Conservation (phyloP, 805 yeast genomes). For the Kodamaea nitidulidarum region DNA sequence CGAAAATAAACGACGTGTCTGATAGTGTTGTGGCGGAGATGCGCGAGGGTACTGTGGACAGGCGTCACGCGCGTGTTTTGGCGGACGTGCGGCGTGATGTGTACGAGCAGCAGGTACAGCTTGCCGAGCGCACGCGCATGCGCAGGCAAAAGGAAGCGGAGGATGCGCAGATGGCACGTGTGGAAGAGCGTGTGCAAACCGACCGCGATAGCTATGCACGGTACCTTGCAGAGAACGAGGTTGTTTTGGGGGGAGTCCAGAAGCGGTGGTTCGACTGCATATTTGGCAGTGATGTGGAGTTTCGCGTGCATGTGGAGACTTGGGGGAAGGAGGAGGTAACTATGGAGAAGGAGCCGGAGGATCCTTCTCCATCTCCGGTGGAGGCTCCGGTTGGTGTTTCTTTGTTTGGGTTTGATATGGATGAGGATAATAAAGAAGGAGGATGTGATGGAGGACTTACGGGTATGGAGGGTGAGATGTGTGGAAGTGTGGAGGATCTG, state of each 20-base stretch:
- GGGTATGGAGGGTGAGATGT: no score
- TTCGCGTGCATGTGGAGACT: conserved; percentile 10
- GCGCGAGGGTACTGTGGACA: conserved; percentile 16
- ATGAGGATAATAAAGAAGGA: conserved; percentile 1
- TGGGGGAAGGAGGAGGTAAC: conserved; percentile 22
- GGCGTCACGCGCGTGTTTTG: conserved; percentile 21
- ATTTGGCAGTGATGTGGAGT: conserved; percentile 9
- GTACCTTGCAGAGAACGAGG: conserved; percentile 7
- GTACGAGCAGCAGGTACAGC: conserved; percentile 21
- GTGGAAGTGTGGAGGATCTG: no score
- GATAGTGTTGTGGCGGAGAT: conserved; percentile 25
- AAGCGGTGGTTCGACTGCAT: conserved; percentile 12
- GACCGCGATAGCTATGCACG: conserved; percentile 5
- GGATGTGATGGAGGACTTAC: background rate
- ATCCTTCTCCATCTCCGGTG: no score
- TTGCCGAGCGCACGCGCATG: background rate
- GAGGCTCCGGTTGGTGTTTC: conserved; percentile 1
- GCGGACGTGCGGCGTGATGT: conserved; percentile 19
- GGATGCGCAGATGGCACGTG: conserved; percentile 5
- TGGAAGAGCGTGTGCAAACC: conserved; percentile 4
- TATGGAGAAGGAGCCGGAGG: conserved; percentile 5
- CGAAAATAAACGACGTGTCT: conserved; percentile 28
- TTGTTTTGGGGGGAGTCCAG: conserved; percentile 11
- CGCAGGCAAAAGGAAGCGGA: conserved; percentile 15
- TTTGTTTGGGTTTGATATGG: conserved; percentile 2